Evolutionary conservation across 805 yeast genomes (phyloP), one percentile per base, ranked within the genome.

Genomic region (Ogataea paradorogensis): DNA sequence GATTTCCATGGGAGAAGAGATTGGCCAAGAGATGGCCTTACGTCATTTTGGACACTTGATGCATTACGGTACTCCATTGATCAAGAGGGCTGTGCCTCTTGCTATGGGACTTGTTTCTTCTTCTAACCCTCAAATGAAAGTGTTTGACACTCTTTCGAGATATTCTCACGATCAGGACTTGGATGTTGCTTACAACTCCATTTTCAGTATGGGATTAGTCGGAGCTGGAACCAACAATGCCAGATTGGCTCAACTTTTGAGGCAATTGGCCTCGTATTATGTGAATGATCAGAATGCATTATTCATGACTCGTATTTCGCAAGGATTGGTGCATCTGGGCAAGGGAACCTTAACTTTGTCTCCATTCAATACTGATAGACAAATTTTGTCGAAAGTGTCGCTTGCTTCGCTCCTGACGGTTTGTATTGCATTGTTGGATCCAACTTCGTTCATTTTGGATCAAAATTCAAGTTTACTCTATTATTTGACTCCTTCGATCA

Each of bases 191-290:
- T 82, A 83, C 61, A 93, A 90, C 60, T 89, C 99, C 15, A 89
- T 93, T 48, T 91, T 87, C 56, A 82, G 96, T 30, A 90, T 93
- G 98, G 99, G 99, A 40, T 69, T 93, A 47, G 95, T 91, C 53
- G 99, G 99, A 61, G 93, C 98, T 15, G 99, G 99, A 66, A 93
- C 99, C 21, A 91, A 93, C 66, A 93, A 93, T 61, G 99, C 99
- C 7, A 84, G 99, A 69, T 73, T 93, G 49, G 98, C 98, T 3
- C 99, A 93, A 69, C 73, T 93, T 48, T 74, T 93, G 58, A 80
- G 99, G 64, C 98, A 93, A 65, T 74, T 93, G 53, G 98, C 99
- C 1, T 80, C 87, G 39, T 93, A 93, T 63, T 95, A 93, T 62
- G 76, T 85, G 38, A 85, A 90, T 58, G 95, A 91, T 42, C 82